phyloP scores from a whole-genome alignment of 1,139 yeast genomes.

The Kodamaea sp. region DNA sequence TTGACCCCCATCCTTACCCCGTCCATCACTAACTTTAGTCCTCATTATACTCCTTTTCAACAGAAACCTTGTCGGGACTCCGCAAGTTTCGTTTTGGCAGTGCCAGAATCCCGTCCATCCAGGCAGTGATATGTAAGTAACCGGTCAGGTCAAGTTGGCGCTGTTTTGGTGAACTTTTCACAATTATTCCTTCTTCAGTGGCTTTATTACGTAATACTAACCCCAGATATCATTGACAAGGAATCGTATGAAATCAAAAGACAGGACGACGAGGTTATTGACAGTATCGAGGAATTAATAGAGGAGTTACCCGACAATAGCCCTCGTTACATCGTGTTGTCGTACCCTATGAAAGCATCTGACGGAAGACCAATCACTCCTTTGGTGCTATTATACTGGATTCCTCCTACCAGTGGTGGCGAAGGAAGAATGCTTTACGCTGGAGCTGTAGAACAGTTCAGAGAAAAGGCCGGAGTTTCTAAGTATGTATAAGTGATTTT shows the following conservation, averaged over 20 bases:
- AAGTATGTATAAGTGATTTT: slow-evolving; percentile 43
- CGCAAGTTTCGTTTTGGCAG: slow-evolving; percentile 73
- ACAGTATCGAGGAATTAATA: slow-evolving; percentile 56
- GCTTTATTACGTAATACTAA: slow-evolving; percentile 13
- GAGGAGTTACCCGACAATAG: slow-evolving; percentile 82
- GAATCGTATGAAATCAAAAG: slow-evolving; percentile 54
- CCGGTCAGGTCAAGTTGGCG: neutral
- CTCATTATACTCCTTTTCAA: slow-evolving; percentile 63
- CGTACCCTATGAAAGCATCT: slow-evolving; percentile 67
- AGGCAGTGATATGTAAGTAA: slow-evolving; percentile 62
- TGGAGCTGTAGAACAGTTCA: slow-evolving; percentile 78
- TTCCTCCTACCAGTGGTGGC: slow-evolving; percentile 81
- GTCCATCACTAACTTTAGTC: slow-evolving; percentile 18
- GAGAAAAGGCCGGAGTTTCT: slow-evolving; percentile 76
- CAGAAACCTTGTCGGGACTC: slow-evolving; percentile 60
- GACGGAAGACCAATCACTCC: slow-evolving; percentile 81
- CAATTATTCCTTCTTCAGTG: neutral
- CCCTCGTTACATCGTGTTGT: slow-evolving; percentile 73
- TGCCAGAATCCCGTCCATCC: slow-evolving; percentile 62
- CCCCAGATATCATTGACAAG: slow-evolving; percentile 53
- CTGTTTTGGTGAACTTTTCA: neutral
- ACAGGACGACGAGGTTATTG: slow-evolving; percentile 43
- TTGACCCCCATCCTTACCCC: neutral
- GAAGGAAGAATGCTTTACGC: slow-evolving; percentile 85
- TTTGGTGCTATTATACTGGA: slow-evolving; percentile 76